These are phyloP conservation scores for Hordeum pubiflorum DNA, from an alignment of 202 grass and related monocot species.

Conservation along the genomic window DNA sequence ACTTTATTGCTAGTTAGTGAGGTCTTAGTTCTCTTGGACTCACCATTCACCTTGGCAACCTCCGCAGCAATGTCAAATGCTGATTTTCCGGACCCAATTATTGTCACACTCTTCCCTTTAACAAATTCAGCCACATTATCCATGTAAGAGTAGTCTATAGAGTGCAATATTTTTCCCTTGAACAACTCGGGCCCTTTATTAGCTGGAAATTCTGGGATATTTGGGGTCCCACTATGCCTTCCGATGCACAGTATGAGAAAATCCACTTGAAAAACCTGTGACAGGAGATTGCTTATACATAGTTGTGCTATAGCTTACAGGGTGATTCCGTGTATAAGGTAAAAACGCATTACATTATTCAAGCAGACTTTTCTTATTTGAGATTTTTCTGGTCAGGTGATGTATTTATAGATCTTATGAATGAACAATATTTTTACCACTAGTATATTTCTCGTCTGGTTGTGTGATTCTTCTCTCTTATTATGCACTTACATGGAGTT, in stretches of 20 bases:
- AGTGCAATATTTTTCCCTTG: slow-evolving; percentile 56
- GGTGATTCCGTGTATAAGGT: background rate
- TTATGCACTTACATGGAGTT: background rate
- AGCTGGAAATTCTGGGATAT: slow-evolving; percentile 46
- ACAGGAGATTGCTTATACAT: background rate
- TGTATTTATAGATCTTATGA: background rate
- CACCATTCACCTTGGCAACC: slow-evolving; percentile 74
- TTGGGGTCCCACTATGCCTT: slow-evolving; percentile 54
- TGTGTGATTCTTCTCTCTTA: background rate
- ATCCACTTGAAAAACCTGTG: slow-evolving; percentile 50
- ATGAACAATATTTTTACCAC: background rate
- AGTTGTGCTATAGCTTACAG: slow-evolving; percentile 2
- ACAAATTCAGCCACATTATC: slow-evolving; percentile 38
- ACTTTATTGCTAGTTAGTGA: background rate
- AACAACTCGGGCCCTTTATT: slow-evolving; percentile 60
- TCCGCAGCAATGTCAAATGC: slow-evolving; percentile 78
- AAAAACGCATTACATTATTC: background rate
- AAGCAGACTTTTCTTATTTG: background rate
- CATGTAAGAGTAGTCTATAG: slow-evolving; percentile 69
- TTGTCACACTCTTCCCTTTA: slow-evolving; percentile 47
- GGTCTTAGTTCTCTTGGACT: slow-evolving; percentile 9
- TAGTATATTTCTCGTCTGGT: background rate
- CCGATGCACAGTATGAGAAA: slow-evolving; percentile 79
- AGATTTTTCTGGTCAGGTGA: background rate
- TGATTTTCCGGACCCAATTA: slow-evolving; percentile 75